Evolutionary conservation across 257 asterid genomes (phyloP), one percentile per base, ranked within the genome.

Genomic region (Gentiana straminea): DNA sequence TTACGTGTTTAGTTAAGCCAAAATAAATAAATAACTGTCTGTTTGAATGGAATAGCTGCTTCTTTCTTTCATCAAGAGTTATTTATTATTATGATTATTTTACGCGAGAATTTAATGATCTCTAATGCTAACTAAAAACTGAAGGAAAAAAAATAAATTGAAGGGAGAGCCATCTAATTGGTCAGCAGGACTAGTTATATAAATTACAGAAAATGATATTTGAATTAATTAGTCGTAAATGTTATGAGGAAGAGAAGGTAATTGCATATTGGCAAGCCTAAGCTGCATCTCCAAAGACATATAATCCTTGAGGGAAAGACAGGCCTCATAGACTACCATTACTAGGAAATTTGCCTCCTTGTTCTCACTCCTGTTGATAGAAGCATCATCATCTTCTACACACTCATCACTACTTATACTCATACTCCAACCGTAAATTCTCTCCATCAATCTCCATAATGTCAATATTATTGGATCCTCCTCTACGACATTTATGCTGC

Each of bases 221-320:
- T 4, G 24, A 24, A 24, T 24, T 24, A 24, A 6, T 41, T 5
- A 41, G 46, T 10, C 5, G 9, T 10, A 41, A 41, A 0, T 0
- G 9, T 41, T 5, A 41, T 41, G 0, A 41, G 46, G 46, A 1
- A 41, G 46, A 7, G 46, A 51, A 2, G 62, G 59, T 9, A 71
- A n/a, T 37, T 57, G 70, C 86, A 88, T 88, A 76, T 80, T 81
- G 33, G 99, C 86, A 59, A 92, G 84, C 54, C 65, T 60, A 54
- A 92, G 82, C 79, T 64, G 90, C 73, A 88, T 77, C 60, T 85
- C 94, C 4, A 59, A 60, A 7, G 97, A 80, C 50, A 92, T 57
- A 75, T 73, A 73, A 35, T 70, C 64, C 67, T 81, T 85, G 70
- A 88, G 64, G 43, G 62, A 66, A 34, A 83, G 66, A 66, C 98